These are phyloP conservation scores for Bipolaris sorokiniana DNA, from an alignment of 2,329 filamentous ascomycete genomes.

Conservation along the genomic window DNA sequence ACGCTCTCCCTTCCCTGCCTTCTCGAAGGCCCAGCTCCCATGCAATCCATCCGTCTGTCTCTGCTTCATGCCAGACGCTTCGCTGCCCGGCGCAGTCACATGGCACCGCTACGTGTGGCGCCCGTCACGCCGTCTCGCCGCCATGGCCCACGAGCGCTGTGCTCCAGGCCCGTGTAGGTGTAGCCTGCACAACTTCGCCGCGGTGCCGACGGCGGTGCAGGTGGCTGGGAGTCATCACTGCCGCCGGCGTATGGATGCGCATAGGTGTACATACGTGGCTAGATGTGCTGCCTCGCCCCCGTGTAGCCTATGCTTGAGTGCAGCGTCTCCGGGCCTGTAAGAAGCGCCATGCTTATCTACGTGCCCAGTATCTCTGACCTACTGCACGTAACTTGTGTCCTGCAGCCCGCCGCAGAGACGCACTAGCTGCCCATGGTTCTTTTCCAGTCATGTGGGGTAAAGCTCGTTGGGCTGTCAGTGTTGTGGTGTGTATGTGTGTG, in stretches of 20 bases:
- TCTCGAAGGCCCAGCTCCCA: slow-evolving; percentile 12
- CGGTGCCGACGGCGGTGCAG: not conserved
- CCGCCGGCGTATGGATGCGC: not conserved
- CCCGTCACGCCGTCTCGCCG: not conserved
- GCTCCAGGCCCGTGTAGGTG: not conserved
- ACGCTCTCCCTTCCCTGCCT: slow-evolving; percentile 10
- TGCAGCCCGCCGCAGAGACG: slow-evolving; percentile 6
- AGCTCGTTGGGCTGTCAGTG: not conserved
- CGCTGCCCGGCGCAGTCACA: not conserved
- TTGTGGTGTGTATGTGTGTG: not conserved
- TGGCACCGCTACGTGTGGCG: not conserved
- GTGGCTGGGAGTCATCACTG: not conserved
- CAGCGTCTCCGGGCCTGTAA: slow-evolving; percentile 12
- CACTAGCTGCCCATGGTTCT: slow-evolving; percentile 2
- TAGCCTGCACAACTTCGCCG: not conserved
- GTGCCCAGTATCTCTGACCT: slow-evolving; percentile 4
- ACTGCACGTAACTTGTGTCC: slow-evolving; percentile 8
- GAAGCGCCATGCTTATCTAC: slow-evolving; percentile 12
- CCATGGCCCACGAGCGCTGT: not conserved
- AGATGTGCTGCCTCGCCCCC: not conserved
- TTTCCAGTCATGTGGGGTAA: slow-evolving; percentile 22
- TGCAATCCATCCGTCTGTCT: too few species aligned
- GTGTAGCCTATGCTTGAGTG: slow-evolving; percentile 2
- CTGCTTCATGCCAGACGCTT: too few species aligned
- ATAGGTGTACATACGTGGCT: not conserved